phyloP scores from a whole-genome alignment of 2,329 filamentous ascomycete genomes.

The Trichoderma polysporum region DNA sequence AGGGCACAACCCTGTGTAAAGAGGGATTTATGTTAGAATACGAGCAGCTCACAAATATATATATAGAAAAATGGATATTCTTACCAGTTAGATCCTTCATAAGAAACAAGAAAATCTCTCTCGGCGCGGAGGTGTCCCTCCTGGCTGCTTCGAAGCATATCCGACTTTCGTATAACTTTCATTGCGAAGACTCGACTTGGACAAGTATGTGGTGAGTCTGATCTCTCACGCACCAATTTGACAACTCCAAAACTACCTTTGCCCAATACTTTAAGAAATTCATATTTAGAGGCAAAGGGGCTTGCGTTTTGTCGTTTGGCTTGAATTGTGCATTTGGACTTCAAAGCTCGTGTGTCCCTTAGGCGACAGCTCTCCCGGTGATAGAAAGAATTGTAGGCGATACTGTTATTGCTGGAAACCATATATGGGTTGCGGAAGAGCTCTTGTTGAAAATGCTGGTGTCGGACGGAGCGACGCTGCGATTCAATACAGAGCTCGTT shows the following conservation, averaged over 20 bases:
- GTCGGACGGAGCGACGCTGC: conserved; percentile 32
- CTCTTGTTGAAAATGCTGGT: conserved; percentile 43
- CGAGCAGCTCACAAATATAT: too few species aligned
- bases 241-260: conserved; percentile 96
- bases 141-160: conserved; percentile 88
- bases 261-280: conserved; percentile 77
- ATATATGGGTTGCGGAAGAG: conserved; percentile 56
- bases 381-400: conserved; percentile 59
- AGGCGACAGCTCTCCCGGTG: conserved; percentile 71
- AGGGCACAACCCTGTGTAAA: conserved; percentile 69
- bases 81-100: conserved; percentile 79
- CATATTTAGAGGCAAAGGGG: conserved; percentile 53
- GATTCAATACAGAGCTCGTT: conserved; percentile 62
- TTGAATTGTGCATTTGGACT: conserved; percentile 51
- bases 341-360: conserved; percentile 69
- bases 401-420: conserved; percentile 54
- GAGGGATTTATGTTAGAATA: neutral
- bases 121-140: conserved; percentile 91
- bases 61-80: conserved; percentile 24
- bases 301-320: conserved; percentile 8
- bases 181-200: conserved; percentile 75
- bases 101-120: conserved; percentile 85
- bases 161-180: conserved; percentile 94
- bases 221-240: conserved; percentile 72
- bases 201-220: conserved; percentile 30